These are phyloP conservation scores for Cercospora citrullina DNA, from an alignment of 2,329 filamentous ascomycete species.

Conservation along the genomic window DNA sequence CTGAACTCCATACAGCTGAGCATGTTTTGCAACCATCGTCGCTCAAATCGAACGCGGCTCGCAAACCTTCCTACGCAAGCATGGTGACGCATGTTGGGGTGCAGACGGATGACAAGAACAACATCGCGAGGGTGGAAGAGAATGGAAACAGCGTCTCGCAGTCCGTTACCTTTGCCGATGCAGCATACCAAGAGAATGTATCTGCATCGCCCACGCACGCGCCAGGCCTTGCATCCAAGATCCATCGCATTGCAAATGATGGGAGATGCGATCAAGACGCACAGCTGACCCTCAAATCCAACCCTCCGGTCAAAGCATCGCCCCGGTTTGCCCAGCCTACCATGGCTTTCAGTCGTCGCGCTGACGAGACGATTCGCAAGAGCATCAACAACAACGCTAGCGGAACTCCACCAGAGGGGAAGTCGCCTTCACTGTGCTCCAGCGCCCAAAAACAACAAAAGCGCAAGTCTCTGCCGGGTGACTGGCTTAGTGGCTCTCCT, in stretches of 20 bases:
- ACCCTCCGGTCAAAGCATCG: constrained; percentile 2
- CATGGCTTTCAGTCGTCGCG: constrained; percentile 29
- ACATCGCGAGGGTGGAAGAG: background rate
- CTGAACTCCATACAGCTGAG: constrained; percentile 7
- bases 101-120: background rate
- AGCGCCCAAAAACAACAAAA: constrained; percentile 28
- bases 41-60: background rate
- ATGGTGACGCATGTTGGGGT: constrained; percentile 1
- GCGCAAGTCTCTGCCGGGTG: constrained; percentile 33
- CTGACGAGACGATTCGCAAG: constrained; percentile 31
- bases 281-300: background rate
- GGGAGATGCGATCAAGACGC: background rate
- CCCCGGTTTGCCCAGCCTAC: constrained; percentile 38
- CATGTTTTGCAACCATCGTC: background rate
- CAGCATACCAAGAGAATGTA: background rate
- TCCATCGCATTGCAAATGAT: background rate
- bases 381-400: constrained; percentile 17
- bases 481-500: constrained; percentile 26
- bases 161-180: background rate
- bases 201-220: background rate
- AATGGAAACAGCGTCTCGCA: background rate
- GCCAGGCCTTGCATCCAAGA: background rate
- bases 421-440: constrained; percentile 23
- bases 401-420: constrained; percentile 22
- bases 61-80: constrained; percentile 24